These are phyloP conservation scores for Inga oerstediana DNA, from an alignment of 306 rosid species.

Conservation along the genomic window DNA sequence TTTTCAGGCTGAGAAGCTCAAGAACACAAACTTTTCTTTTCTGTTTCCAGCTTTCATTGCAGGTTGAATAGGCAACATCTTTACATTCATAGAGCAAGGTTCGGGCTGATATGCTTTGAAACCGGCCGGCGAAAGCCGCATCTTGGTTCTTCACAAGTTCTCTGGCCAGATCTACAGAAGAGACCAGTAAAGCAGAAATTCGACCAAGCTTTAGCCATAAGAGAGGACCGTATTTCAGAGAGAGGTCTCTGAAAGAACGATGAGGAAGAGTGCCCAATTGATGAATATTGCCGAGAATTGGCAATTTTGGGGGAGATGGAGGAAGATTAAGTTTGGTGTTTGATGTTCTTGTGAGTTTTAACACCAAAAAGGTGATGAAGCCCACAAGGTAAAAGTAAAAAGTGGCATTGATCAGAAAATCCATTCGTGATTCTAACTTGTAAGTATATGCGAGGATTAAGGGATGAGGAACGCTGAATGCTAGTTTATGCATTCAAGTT, in stretches of 20 bases:
- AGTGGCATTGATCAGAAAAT: neutral
- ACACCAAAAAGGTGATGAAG: neutral
- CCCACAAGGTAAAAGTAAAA: neutral
- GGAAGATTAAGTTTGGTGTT: neutral
- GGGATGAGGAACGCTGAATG: neutral
- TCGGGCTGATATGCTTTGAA: neutral
- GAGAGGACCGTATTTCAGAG: slow-evolving; percentile 11
- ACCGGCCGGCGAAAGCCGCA: neutral
- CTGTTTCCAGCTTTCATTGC: slow-evolving; percentile 33
- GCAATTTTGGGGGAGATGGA: slow-evolving; percentile 25
- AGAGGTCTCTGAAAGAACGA: slow-evolving; percentile 4
- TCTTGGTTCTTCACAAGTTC: slow-evolving; percentile 19
- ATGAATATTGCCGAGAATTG: slow-evolving; percentile 30
- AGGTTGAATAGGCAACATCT: slow-evolving; percentile 21
- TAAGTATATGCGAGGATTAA: neutral
- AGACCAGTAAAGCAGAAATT: slow-evolving; percentile 8
- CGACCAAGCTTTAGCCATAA: slow-evolving; percentile 6
- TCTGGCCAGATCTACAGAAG: slow-evolving; percentile 18
- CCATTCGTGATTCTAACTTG: neutral
- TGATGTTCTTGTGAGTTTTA: neutral
- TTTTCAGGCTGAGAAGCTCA: slow-evolving; percentile 35
- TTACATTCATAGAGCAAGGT: slow-evolving; percentile 13
- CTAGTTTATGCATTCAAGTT: too few species aligned
- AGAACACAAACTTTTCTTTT: slow-evolving; percentile 21
- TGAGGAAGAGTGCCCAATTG: slow-evolving; percentile 15